phyloP scores from a whole-genome alignment of 768 basidiomycete species.

The Leccinum barrowsii region DNA sequence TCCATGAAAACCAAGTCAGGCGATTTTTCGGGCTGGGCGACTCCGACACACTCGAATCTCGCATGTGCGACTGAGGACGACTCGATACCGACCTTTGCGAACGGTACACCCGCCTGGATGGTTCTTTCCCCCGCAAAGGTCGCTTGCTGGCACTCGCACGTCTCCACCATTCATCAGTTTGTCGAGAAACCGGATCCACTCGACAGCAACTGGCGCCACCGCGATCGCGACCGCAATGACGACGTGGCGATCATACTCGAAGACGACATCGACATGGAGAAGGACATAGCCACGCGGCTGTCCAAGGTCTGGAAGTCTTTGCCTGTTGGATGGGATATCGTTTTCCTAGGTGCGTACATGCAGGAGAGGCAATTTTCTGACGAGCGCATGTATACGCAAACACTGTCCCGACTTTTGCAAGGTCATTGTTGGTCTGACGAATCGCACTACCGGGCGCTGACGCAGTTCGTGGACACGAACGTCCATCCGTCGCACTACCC shows the following conservation, averaged over 20 bases:
- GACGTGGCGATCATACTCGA: conserved; percentile 59
- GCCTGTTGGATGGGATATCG: conserved; percentile 66
- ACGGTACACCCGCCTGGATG: conserved; percentile 41
- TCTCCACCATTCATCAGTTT: conserved; percentile 47
- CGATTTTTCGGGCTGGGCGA: neutral
- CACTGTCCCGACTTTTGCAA: conserved; percentile 21
- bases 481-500: conserved; percentile 60
- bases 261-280: conserved; percentile 79
- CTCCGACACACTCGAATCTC: conserved; percentile 18
- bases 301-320: conserved; percentile 46
- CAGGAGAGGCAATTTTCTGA: neutral
- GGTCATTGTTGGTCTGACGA: conserved; percentile 84
- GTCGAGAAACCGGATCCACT: conserved; percentile 27
- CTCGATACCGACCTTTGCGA: conserved; percentile 32
- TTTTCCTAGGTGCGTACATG: conserved; percentile 56
- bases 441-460: conserved; percentile 40
- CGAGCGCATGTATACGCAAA: neutral
- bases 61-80: conserved; percentile 44
- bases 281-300: conserved; percentile 46
- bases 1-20: neutral
- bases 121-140: conserved; percentile 57
- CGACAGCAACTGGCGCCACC: neutral
- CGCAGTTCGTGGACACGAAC: conserved; percentile 15
- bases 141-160: conserved; percentile 73
- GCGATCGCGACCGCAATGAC: conserved; percentile 10